Evolutionary conservation across 306 rosid species (phyloP).

Genomic region (Ziziphus jujuba): DNA sequence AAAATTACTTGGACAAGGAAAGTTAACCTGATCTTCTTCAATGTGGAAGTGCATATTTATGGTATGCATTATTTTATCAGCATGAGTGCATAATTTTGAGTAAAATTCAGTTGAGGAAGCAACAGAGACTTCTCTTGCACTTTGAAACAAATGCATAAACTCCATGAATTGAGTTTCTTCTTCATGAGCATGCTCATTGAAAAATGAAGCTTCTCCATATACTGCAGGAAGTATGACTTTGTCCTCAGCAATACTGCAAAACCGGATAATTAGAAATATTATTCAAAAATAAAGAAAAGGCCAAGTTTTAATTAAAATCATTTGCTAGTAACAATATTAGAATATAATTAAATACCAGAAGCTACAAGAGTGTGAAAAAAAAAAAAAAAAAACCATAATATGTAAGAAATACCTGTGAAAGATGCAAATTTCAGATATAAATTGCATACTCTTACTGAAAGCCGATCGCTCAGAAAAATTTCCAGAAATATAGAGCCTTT

Average conservation of each 20-base stretch:
- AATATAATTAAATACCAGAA: neutral
- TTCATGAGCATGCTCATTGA: constrained; percentile 58
- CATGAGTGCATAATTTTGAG: constrained; percentile 59
- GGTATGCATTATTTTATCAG: constrained; percentile 77
- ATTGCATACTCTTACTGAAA: constrained; percentile 69
- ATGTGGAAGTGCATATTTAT: constrained; percentile 63
- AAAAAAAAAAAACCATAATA: neutral
- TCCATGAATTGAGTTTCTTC: constrained; percentile 72
- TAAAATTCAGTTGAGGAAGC: constrained; percentile 65
- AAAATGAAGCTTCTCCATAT: constrained; percentile 58
- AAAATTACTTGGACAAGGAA: constrained; percentile 3
- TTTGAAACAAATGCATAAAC: constrained; percentile 69
- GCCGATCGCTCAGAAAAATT: constrained; percentile 55
- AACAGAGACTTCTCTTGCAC: constrained; percentile 52
- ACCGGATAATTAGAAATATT: constrained; percentile 15
- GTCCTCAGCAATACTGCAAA: constrained; percentile 81
- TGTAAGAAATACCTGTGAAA: constrained; percentile 67
- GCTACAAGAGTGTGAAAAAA: neutral
- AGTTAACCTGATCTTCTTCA: constrained; percentile 80
- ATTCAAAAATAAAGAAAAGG: neutral
- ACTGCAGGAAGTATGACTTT: constrained; percentile 78
- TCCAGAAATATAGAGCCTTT: constrained; percentile 43
- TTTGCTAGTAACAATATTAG: too few species aligned
- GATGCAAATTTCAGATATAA: constrained; percentile 82
- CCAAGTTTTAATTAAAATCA: neutral